Evolutionary conservation across 78 protist species (phyloP).

Genomic region (Dictyostelium firmibasis): DNA sequence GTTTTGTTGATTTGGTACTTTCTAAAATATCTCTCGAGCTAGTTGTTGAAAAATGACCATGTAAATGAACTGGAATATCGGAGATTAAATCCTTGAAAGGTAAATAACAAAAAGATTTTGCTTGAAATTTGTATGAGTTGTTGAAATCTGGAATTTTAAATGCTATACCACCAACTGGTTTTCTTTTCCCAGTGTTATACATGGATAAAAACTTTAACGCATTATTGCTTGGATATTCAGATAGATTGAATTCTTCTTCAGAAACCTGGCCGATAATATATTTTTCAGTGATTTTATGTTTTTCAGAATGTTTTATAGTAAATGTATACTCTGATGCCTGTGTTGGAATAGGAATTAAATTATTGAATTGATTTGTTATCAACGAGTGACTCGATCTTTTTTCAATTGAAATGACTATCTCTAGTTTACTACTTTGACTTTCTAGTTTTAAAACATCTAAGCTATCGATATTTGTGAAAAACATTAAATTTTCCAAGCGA

Average conservation of each 20-base stretch:
- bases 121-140: not conserved
- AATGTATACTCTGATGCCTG: not conserved
- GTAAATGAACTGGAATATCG: constrained; percentile 8
- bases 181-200: not conserved
- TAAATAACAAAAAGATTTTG: not conserved
- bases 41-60: constrained; percentile 18
- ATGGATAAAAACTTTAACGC: not conserved
- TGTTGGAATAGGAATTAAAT: not conserved
- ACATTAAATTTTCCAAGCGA: not conserved
- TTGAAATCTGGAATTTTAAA: not conserved
- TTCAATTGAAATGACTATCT: not conserved
- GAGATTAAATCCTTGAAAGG: not conserved
- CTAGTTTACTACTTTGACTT: not conserved
- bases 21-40: not conserved
- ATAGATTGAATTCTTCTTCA: not conserved
- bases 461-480: not conserved
- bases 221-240: not conserved
- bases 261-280: not conserved
- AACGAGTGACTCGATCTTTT: not conserved
- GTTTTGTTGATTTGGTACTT: not conserved
- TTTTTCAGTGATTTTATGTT: not conserved
- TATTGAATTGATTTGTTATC: not conserved
- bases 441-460: not conserved
- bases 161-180: constrained; percentile 31
- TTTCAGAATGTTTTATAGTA: not conserved